phyloP scores from a whole-genome alignment of 257 asterid genomes.

The Gardenia jasminoides region DNA sequence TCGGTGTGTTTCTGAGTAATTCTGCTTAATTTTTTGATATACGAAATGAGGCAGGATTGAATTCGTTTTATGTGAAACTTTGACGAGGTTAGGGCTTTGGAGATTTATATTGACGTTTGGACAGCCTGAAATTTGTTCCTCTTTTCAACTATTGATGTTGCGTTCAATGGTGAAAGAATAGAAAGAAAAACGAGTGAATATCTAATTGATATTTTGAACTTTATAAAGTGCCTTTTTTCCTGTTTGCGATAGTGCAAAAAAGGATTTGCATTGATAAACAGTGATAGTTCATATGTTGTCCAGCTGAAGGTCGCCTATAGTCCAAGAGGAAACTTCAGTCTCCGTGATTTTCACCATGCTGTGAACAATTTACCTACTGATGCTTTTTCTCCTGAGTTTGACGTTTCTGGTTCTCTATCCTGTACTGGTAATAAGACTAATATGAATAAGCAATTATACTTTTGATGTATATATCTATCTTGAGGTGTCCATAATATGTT shows the following conservation, averaged over 20 bases:
- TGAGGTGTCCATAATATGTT: neutral
- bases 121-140: constrained; percentile 1
- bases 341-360: constrained; percentile 88
- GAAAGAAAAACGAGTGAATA: neutral
- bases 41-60: no score
- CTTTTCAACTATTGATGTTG: neutral
- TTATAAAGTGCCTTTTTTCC: neutral
- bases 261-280: neutral
- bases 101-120: neutral
- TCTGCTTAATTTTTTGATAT: no score
- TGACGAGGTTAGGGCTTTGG: neutral
- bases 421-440: constrained; percentile 34
- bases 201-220: neutral
- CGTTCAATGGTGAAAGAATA: neutral
- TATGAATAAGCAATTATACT: neutral
- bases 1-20: no score
- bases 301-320: constrained; percentile 90
- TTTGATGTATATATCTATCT: neutral
- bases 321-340: constrained; percentile 74
- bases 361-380: constrained; percentile 73
- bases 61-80: no score
- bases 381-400: constrained; percentile 56
- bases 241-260: constrained; percentile 5
- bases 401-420: constrained; percentile 37
- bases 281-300: constrained; percentile 26